Evolutionary conservation across 192 early-diverging fungal genomes (phyloP).

Genomic region (Tieghemiomyces parasiticus): DNA sequence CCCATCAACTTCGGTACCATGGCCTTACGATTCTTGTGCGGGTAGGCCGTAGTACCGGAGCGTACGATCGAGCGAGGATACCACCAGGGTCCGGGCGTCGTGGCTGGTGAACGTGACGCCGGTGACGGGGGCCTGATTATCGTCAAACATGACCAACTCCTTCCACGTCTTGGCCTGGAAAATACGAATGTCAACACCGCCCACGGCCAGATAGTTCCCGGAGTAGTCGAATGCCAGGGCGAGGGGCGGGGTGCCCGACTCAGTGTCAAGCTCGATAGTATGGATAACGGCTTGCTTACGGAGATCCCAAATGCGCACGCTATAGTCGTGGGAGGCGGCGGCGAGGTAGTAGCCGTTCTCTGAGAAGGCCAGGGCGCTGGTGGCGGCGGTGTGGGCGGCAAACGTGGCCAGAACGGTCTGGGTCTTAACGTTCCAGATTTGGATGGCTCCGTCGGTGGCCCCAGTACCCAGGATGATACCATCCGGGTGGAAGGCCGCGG

Average conservation of each 20-base stretch:
- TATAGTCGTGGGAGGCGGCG: slow-evolving; percentile 46
- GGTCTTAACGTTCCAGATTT: slow-evolving; percentile 73
- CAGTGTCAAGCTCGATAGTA: neutral
- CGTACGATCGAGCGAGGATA: slow-evolving; percentile 38
- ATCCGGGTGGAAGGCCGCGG: slow-evolving; percentile 77
- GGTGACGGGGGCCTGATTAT: slow-evolving; percentile 35
- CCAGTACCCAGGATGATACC: slow-evolving; percentile 75
- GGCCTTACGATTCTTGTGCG: no score
- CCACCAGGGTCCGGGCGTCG: slow-evolving; percentile 35
- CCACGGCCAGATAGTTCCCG: slow-evolving; percentile 72
- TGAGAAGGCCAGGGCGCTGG: slow-evolving; percentile 67
- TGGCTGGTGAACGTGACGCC: slow-evolving; percentile 34
- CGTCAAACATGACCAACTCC: slow-evolving; percentile 27
- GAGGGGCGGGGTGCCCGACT: slow-evolving; percentile 22
- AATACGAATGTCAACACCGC: slow-evolving; percentile 39
- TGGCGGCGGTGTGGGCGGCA: slow-evolving; percentile 14
- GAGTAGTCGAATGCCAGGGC: slow-evolving; percentile 68
- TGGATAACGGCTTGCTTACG: slow-evolving; percentile 65
- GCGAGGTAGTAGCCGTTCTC: slow-evolving; percentile 93
- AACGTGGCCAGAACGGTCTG: slow-evolving; percentile 39
- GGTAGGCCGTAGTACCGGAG: slow-evolving; percentile 35
- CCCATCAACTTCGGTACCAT: no score
- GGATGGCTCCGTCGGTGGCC: slow-evolving; percentile 47
- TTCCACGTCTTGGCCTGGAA: slow-evolving; percentile 57
- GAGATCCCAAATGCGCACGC: slow-evolving; percentile 87